Base-by-base conservation (phyloP, 2,329 filamentous ascomycete genomes). In the Fusarium kyushuense region DNA sequence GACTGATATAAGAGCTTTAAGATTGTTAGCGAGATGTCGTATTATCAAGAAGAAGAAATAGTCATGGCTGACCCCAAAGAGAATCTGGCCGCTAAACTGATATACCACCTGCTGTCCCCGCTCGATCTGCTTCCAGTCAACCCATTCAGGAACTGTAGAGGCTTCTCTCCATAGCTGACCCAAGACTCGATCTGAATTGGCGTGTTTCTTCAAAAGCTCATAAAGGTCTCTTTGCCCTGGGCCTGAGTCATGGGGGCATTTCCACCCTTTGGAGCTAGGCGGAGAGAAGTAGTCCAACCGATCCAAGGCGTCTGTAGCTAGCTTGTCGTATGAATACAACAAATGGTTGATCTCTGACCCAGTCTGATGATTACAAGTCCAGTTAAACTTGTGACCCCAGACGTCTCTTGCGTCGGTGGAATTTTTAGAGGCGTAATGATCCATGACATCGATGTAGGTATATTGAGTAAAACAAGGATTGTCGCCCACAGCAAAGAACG, bases 61-160 rank as follows among this genome's bases (percentile, higher is more conserved):
- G 29, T n/a, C 19, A 35, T 36, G 35, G 70, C 78, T 72, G 73
- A 83, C 83, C 12, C 81, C 88, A 10, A 89, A 90, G 21, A 93
- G 77, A 23, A 86, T 86, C 1, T 90, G 87, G 0, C 87, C 88
- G 19, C 87, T 90, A 76, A 94, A 94, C 35, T 92, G 87, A 76
- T 92, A 94, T 73, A 94, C 93, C 1, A 93, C 86, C 69, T 91
- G 87, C 75, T 95, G 92, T 0, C 92, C 92, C 72, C 92, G 83
- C 61, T 84, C 82, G 57, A 95, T 90, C 74, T 93, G 90, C 3
- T 85, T 85, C 91, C 91, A 94, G 75, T 94, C 88, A 4, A 94
- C 92, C 91, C 91, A 94, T 1, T 86, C 82, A 0, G 92, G 92
- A 6, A 93, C 78, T 0, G 84, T 88, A 58, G 88, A 90, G 57